These are phyloP conservation scores for Claviceps capensis DNA, from an alignment of 2,329 filamentous ascomycete genomes.

Conservation along the genomic window DNA sequence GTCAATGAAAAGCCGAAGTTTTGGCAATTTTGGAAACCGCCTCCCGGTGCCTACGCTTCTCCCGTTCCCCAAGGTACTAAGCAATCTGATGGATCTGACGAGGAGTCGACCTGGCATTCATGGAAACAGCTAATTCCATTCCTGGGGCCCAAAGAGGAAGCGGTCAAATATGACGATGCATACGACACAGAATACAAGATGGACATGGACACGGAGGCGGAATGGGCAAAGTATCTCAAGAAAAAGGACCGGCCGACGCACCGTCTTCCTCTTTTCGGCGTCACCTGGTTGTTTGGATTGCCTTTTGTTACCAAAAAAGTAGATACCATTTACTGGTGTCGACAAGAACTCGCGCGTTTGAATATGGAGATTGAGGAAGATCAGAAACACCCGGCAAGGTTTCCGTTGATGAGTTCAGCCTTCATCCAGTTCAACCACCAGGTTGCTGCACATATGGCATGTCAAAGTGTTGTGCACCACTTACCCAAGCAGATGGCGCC, in stretches of 20 bases:
- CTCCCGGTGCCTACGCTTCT: conserved; percentile 45
- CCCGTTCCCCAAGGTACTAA: conserved; percentile 45
- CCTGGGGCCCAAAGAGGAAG: conserved; percentile 26
- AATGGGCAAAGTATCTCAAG: conserved; percentile 74
- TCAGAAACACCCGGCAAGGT: conserved; percentile 72
- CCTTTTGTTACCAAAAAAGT: conserved; percentile 78
- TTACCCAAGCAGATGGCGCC: conserved; percentile 88
- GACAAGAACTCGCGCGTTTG: conserved; percentile 70
- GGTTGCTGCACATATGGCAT: conserved; percentile 95
- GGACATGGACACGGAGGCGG: conserved; percentile 48
- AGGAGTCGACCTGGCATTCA: conserved; percentile 37
- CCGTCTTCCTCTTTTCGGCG: conserved; percentile 49
- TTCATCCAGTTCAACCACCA: conserved; percentile 99
- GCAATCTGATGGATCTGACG: conserved; percentile 21
- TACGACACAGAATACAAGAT: conserved; percentile 44
- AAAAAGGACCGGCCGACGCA: conserved; percentile 76
- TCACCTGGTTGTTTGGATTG: conserved; percentile 63
- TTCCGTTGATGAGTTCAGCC: conserved; percentile 86
- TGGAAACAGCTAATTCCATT: conserved; percentile 38
- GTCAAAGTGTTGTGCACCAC: conserved; percentile 82
- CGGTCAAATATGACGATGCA: conserved; percentile 45
- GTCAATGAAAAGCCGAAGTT: conserved; percentile 32
- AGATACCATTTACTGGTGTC: conserved; percentile 86
- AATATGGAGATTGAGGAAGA: conserved; percentile 89
- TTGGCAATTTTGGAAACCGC: conserved; percentile 54